phyloP scores from a whole-genome alignment of 2,329 filamentous ascomycete species.

The Exophiala aquamarina region DNA sequence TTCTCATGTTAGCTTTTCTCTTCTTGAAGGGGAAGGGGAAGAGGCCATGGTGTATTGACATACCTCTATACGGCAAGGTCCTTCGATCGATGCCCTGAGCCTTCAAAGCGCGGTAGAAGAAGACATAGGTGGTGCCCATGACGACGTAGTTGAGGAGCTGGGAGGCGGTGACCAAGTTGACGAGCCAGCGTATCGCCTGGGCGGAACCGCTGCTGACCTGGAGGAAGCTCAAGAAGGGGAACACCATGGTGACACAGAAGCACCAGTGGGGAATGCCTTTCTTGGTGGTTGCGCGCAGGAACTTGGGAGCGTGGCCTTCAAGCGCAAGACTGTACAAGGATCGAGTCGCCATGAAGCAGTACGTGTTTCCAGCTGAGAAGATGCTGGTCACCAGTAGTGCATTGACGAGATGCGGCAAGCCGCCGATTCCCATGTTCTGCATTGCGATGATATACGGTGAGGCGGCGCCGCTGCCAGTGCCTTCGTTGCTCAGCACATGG shows the following conservation, averaged over 20 bases:
- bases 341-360: conserved; percentile 62
- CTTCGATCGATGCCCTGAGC: conserved; percentile 68
- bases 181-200: conserved; percentile 54
- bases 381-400: conserved; percentile 53
- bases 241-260: conserved; percentile 61
- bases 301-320: conserved; percentile 53
- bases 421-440: conserved; percentile 52
- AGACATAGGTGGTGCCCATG: conserved; percentile 67
- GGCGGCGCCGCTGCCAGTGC: conserved; percentile 49
- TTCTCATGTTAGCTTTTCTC: not conserved
- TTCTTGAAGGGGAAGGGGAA: conserved; percentile 55
- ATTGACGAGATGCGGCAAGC: conserved; percentile 59
- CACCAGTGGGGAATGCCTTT: conserved; percentile 70
- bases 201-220: conserved; percentile 56
- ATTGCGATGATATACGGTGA: conserved; percentile 65
- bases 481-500: conserved; percentile 47
- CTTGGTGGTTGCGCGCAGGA: conserved; percentile 50
- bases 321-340: conserved; percentile 58
- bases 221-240: conserved; percentile 61
- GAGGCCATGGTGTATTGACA: conserved; percentile 32
- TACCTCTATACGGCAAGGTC: conserved; percentile 65
- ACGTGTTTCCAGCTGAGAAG: conserved; percentile 56
- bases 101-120: conserved; percentile 65
- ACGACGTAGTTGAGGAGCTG: conserved; percentile 61
- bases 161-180: conserved; percentile 46